phyloP scores from a whole-genome alignment of 768 basidiomycete species.

The Coprinopsis marcescibilis region DNA sequence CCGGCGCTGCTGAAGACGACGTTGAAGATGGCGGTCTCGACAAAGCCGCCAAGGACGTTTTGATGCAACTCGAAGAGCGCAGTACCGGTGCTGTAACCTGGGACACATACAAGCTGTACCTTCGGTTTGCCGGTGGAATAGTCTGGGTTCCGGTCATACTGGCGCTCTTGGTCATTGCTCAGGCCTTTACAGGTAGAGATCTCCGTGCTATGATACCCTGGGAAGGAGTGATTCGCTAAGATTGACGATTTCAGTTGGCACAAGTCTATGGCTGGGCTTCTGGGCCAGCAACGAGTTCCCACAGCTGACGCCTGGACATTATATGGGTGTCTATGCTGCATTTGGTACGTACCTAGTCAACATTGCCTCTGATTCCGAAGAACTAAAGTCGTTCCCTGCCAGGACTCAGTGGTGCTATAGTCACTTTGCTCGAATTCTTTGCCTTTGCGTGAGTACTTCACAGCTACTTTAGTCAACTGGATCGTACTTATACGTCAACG shows the following conservation, averaged over 20 bases:
- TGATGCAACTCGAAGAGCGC: slow-evolving; percentile 55
- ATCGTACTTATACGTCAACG: background rate
- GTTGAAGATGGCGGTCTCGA: slow-evolving; percentile 10
- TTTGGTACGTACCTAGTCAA: slow-evolving; percentile 27
- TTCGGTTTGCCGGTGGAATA: slow-evolving; percentile 42
- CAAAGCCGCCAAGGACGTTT: slow-evolving; percentile 22
- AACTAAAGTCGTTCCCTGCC: background rate
- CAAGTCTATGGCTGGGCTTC: slow-evolving; percentile 64
- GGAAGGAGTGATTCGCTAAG: background rate
- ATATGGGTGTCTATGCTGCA: slow-evolving; percentile 56
- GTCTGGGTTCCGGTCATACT: slow-evolving; percentile 43
- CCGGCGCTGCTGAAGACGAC: slow-evolving; percentile 6
- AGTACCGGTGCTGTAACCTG: slow-evolving; percentile 47
- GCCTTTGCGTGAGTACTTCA: slow-evolving; percentile 38
- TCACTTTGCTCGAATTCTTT: slow-evolving; percentile 43
- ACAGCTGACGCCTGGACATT: slow-evolving; percentile 51
- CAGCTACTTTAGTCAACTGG: background rate
- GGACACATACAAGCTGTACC: slow-evolving; percentile 43
- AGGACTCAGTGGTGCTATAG: slow-evolving; percentile 45
- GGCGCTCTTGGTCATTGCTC: slow-evolving; percentile 36
- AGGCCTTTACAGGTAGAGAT: slow-evolving; percentile 43
- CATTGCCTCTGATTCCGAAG: no score
- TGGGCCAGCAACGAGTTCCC: slow-evolving; percentile 53
- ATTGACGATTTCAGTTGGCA: slow-evolving; percentile 39
- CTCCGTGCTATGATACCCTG: background rate